Conservation (phyloP, 2,329 filamentous ascomycete species). For the Didymella segeticola region DNA sequence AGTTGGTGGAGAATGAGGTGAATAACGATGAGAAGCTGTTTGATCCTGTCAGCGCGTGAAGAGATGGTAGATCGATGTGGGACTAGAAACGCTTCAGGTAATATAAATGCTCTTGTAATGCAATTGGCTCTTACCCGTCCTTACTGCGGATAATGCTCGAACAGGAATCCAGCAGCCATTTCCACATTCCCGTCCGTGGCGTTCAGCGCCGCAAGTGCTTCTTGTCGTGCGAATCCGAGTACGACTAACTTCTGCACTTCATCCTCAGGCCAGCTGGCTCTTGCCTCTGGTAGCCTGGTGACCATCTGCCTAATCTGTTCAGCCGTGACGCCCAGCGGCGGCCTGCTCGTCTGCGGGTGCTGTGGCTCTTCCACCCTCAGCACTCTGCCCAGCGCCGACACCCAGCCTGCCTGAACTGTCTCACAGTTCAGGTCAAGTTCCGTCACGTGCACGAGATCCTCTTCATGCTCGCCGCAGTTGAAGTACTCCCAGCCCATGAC, state of each 20-base stretch:
- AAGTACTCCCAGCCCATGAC: slow-evolving; percentile 98
- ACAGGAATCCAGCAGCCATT: slow-evolving; percentile 56
- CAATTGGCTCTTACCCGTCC: not conserved
- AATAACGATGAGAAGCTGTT: slow-evolving; percentile 3
- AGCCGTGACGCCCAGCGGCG: slow-evolving; percentile 33
- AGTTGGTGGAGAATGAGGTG: slow-evolving; percentile 12
- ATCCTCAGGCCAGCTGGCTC: slow-evolving; percentile 49
- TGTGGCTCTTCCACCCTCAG: slow-evolving; percentile 44
- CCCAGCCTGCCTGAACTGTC: slow-evolving; percentile 63
- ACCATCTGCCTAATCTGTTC: slow-evolving; percentile 46
- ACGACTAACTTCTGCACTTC: slow-evolving; percentile 52
- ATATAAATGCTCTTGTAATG: not conserved
- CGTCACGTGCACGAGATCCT: slow-evolving; percentile 37
- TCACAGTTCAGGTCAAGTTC: slow-evolving; percentile 32
- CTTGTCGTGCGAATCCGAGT: slow-evolving; percentile 54
- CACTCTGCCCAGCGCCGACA: slow-evolving; percentile 65
- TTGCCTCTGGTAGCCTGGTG: slow-evolving; percentile 40
- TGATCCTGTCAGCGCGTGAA: not conserved
- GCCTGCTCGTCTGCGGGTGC: slow-evolving; percentile 21
- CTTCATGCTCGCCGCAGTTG: slow-evolving; percentile 63
- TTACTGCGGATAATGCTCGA: slow-evolving; percentile 46
- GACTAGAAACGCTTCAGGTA: not conserved
- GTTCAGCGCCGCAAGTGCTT: slow-evolving; percentile 57
- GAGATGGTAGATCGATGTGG: not conserved
- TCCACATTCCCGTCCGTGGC: slow-evolving; percentile 58